phyloP scores from a whole-genome alignment of 352 stramenopile genomes.

The Pythium diclinum region DNA sequence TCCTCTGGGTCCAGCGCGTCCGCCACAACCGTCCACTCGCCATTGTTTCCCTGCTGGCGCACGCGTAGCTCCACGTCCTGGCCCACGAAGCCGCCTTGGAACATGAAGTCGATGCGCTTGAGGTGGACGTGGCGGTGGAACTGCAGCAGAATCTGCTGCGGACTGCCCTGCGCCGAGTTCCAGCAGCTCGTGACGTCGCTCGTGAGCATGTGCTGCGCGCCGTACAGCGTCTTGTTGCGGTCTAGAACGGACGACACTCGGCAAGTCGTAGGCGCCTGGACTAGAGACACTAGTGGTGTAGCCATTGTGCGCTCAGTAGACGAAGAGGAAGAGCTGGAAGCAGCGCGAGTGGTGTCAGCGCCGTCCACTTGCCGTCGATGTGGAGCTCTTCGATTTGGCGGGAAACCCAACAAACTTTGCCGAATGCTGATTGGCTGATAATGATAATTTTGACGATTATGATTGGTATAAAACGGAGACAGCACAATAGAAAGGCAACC shows the following conservation, averaged over 20 bases:
- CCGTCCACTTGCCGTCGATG: background rate
- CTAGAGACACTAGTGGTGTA: conserved; percentile 27
- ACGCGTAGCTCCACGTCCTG: conserved; percentile 52
- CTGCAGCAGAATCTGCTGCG: conserved; percentile 58
- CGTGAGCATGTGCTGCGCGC: conserved; percentile 52
- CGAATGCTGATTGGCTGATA: background rate
- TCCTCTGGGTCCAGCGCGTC: conserved; percentile 41
- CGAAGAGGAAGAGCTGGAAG: background rate
- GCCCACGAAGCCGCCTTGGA: conserved; percentile 73
- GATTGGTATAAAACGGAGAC: background rate
- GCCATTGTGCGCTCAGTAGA: background rate
- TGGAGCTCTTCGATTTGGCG: background rate
- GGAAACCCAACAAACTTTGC: background rate
- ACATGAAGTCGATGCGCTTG: conserved; percentile 52
- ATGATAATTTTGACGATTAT: background rate
- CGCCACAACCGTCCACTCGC: conserved; percentile 28
- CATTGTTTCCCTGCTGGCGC: background rate
- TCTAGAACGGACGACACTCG: conserved; percentile 69
- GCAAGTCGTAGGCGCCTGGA: conserved; percentile 42
- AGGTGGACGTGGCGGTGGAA: conserved; percentile 54
- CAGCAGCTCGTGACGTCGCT: conserved; percentile 52
- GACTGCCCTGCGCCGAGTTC: conserved; percentile 65
- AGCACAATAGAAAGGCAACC: background rate
- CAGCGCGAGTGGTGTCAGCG: background rate
- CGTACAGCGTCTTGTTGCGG: conserved; percentile 61